Base-by-base conservation (phyloP, 2,329 filamentous ascomycete species). In the Botrytis aclada region DNA sequence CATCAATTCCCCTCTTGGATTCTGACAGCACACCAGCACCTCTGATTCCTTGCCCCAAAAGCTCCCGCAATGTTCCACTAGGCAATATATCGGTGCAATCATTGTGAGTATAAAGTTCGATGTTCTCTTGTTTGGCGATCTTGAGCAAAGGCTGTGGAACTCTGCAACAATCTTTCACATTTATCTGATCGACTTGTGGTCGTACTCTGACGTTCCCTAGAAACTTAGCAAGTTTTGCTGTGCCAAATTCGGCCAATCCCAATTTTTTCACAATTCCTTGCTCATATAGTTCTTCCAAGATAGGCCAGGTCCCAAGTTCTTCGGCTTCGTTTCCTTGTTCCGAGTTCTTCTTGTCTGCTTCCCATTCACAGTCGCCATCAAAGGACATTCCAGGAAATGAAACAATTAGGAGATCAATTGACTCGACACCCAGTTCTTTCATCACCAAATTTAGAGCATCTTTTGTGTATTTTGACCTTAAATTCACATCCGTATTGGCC, bases 371-470 rank as follows among this genome's bases (percentile, higher is more conserved):
- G 80, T 96, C 93, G 66, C 95, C 95, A 78, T 98, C 95, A 79
- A 98, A 98, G 9, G 93, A 93, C 82, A 98, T 91, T 65, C 93
- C 94, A 0, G 96, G 95, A 82, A 98, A 98, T 0, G 94, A 97
- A 16, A 95, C 90, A 76, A 99, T 96, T 62, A 99, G 87, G 41
- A 99, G 88, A 81, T 98, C 94, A 76, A 98, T 90, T 41, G 88
- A 90, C 14, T 88, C 82, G 12, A 95, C 89, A 70, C 90, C 88
- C 73, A 99, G 84, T 82, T 97, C 93, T 81, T 91, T 92, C 76
- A 92, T 86, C 16, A 98, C 95, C 16, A 97, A 83, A 69, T 89
- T 85, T 77, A 99, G 86, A 1, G 96, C 95, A 80, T 97, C 92
- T 72, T 87, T 84, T 14, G 93, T 92, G 80, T 97, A 91, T 71